Evolutionary conservation across 2,329 filamentous ascomycete species (phyloP).

Genomic region (Fusarium sp.): DNA sequence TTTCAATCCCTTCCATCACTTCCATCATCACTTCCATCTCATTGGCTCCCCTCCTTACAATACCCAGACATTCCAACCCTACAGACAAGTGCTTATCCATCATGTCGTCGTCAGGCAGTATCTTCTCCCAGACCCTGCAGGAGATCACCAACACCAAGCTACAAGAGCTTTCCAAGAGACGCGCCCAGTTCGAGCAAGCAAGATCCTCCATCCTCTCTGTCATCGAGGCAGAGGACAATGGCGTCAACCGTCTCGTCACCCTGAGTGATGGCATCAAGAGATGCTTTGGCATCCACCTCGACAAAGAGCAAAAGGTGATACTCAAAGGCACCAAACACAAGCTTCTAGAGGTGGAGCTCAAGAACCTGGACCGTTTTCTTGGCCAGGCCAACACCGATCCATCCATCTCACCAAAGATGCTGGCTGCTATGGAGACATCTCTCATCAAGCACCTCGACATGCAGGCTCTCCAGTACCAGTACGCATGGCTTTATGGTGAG

Average conservation of each 20-base stretch:
- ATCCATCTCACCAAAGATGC: slow-evolving; percentile 49
- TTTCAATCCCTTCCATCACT: too few relatives aligned
- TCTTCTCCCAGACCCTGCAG: slow-evolving; percentile 55
- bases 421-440: slow-evolving; percentile 49
- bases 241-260: slow-evolving; percentile 45
- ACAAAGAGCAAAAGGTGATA: slow-evolving; percentile 42
- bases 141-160: slow-evolving; percentile 57
- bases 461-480: slow-evolving; percentile 55
- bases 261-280: slow-evolving; percentile 51
- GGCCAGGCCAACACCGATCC: slow-evolving; percentile 53
- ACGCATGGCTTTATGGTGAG: slow-evolving; percentile 56
- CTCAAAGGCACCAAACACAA: slow-evolving; percentile 38
- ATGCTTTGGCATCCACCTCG: slow-evolving; percentile 48
- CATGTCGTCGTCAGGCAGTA: slow-evolving; percentile 47
- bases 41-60: too few relatives aligned
- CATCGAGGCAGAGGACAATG: slow-evolving; percentile 41
- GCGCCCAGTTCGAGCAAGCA: slow-evolving; percentile 49
- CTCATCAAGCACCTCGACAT: slow-evolving; percentile 52
- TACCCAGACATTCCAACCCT: background rate
- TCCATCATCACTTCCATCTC: too few relatives aligned
- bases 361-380: slow-evolving; percentile 53
- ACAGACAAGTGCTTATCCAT: background rate
- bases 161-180: slow-evolving; percentile 54
- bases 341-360: slow-evolving; percentile 47
- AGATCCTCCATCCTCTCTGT: slow-evolving; percentile 47